Percentiles rank a stretch among this genome's conserved stretches.
Conservation (phyloP, 2,329 filamentous ascomycete species). For the Hymenoscyphus scutula region DNA sequence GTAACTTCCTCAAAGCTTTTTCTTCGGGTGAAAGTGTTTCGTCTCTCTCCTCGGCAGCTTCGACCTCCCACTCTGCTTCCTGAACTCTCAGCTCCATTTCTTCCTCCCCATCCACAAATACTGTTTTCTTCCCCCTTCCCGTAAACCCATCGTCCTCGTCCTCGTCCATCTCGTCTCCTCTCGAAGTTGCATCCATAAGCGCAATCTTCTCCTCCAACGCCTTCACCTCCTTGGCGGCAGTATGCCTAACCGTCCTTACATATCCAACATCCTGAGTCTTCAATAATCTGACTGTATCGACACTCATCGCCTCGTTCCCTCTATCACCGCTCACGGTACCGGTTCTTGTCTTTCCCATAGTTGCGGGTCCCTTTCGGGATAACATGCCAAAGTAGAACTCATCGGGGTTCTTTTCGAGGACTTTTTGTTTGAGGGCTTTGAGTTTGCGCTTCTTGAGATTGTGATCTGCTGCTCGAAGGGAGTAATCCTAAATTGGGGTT, state of each 20-base stretch:
- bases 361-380: constrained; percentile 55
- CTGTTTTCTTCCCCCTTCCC: constrained; percentile 36
- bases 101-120: constrained; percentile 37
- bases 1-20: constrained; percentile 41
- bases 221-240: constrained; percentile 56
- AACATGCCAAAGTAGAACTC: constrained; percentile 73
- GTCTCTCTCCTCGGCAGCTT: constrained; percentile 31
- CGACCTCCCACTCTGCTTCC: constrained; percentile 31
- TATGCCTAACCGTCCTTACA: constrained; percentile 59
- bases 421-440: constrained; percentile 59
- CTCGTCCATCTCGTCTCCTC: constrained; percentile 54
- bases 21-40: constrained; percentile 35
- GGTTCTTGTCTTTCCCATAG: constrained; percentile 49
- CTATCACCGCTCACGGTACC: constrained; percentile 58
- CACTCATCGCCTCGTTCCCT: constrained; percentile 53
- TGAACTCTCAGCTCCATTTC: constrained; percentile 26
- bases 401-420: constrained; percentile 66
- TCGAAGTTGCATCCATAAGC: constrained; percentile 28
- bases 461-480: constrained; percentile 63
- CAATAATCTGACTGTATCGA: constrained; percentile 59
- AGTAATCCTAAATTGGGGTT: constrained; percentile 52
- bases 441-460: constrained; percentile 63
- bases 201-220: constrained; percentile 54
- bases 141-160: constrained; percentile 42
- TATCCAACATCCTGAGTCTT: constrained; percentile 70